Percentiles rank a stretch among this genome's conserved stretches.
phyloP scores from a whole-genome alignment of 1,284 basidiomycete genomes.

The Pterulicium gracile region DNA sequence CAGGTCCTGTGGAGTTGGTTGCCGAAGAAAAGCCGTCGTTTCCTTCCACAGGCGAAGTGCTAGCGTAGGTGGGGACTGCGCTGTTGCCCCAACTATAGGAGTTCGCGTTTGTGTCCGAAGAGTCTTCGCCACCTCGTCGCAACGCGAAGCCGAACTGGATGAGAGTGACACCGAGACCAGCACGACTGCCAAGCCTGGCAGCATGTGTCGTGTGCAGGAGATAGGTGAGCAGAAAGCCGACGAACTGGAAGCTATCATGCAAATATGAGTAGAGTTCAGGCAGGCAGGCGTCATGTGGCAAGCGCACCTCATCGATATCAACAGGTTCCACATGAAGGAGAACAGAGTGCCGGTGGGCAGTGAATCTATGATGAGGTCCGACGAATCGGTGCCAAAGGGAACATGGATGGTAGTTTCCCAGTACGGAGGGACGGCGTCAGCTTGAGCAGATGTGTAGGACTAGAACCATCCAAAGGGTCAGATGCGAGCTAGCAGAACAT shows the following conservation, averaged over 20 bases:
- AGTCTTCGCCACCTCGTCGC: slow-evolving; percentile 29
- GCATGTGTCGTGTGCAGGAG: slow-evolving; percentile 93
- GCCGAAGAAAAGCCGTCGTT: slow-evolving; percentile 16
- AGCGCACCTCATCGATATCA: slow-evolving; percentile 53
- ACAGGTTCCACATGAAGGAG: slow-evolving; percentile 86
- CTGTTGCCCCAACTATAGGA: slow-evolving; percentile 26
- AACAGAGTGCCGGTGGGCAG: slow-evolving; percentile 75
- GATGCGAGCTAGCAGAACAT: too few relatives aligned
- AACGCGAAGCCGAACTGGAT: slow-evolving; percentile 93
- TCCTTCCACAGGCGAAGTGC: slow-evolving; percentile 20
- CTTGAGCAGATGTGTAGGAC: slow-evolving; percentile 83
- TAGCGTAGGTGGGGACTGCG: slow-evolving; percentile 38
- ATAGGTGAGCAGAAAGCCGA: slow-evolving; percentile 93
- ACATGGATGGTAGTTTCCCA: slow-evolving; percentile 96
- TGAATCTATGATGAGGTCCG: slow-evolving; percentile 65
- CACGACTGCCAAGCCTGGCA: slow-evolving; percentile 88
- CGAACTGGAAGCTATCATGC: slow-evolving; percentile 94
- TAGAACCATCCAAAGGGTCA: neutral
- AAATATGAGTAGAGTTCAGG: too few relatives aligned
- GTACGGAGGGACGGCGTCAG: slow-evolving; percentile 93
- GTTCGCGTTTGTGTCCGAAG: slow-evolving; percentile 16
- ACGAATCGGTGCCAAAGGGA: slow-evolving; percentile 43
- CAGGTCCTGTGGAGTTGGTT: slow-evolving; percentile 10
- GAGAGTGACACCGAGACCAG: slow-evolving; percentile 89
- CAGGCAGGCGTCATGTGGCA: too few relatives aligned